Evolutionary conservation across 2,329 filamentous ascomycete species (phyloP), one percentile per base, ranked within the genome.

Genomic region (Fusarium sp.): DNA sequence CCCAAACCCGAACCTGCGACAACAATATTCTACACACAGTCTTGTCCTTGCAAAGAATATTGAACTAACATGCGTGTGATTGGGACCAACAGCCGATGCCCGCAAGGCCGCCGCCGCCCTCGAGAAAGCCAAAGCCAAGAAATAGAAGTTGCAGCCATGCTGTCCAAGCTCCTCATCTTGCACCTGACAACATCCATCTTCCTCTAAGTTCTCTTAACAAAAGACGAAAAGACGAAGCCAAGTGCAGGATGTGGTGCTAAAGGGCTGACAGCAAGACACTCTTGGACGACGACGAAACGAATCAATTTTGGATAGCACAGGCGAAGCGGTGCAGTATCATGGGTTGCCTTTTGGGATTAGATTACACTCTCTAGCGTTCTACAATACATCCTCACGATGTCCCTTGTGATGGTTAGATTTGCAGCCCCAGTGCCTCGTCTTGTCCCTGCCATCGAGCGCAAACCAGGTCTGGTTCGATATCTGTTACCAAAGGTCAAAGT

Each of bases 81-180:
- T 12, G 27, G 2, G 9, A 0, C 3, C 1, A 10, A 58, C 65
- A 89, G 87, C 87, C 69, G 85, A 89, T 70, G 87, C 86, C 15
- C 85, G 81, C 68, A 88, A 85, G 76, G 79, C 81, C 15, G 80
- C 73, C 69, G 85, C 89, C 70, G 87, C 86, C 15, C 85, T 81
- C 68, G 88, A 85, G 76, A 79, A 80, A 15, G 80, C 73, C 27
- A 27, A 54, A 16, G 54, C n/a, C 10, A 77, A 79, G 65, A 80
- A 80, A 68, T 80, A 72, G 53, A 57, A 16, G 50, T 34, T 41
- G 10, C 30, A 6, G 23, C 30, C 0, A 47, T 39, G 37, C 31
- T 12, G 23, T n/a, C 59, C 46, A 43, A 41, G 34, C 23, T 10
- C 37, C 31, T 6, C 13, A 48, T n/a, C 28, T 53, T 58, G 50